Evolutionary conservation across 225 moss, liverwort and hornwort species (phyloP), one percentile per base, ranked within the genome.

Genomic region (Asterella californica): DNA sequence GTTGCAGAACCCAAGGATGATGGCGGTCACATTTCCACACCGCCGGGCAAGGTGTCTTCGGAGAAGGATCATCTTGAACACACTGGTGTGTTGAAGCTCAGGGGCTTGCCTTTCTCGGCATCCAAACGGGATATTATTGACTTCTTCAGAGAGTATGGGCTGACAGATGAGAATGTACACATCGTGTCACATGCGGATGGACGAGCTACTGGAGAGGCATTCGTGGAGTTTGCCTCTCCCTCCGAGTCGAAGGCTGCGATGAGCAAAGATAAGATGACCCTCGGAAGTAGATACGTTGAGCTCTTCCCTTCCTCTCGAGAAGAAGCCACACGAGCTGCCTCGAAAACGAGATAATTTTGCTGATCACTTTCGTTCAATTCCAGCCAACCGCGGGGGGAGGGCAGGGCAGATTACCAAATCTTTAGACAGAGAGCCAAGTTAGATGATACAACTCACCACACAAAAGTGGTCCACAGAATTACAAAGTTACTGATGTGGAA

Each of bases 181-280:
- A 91, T 95, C 15, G 91, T 93, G 61, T 69, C 90, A 50, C 93
- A 93, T 78, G 90, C 72, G 61, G 95, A 95, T 81, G 95, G 93
- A 29, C 85, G 91, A 24, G 91, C 95, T 15, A 95, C 90, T 2
- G 93, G 95, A 76, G 95, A 95, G 76, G 93, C 95, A 0, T 95
- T 93, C 76, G 95, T 93, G 73, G 95, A 95, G 81, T 95, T 95
- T 71, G 85, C 88, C 29, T 90, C 87, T 25, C 77, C 90, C 8
- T 82, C 83, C 24, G 89, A 93, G 49, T 91, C 95, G 5, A 92
- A 94, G 82, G 87, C 90, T 47, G 94, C 94, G 8, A 94, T 94
- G 94, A 91, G 85, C 85, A 94, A 94, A 75, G 94, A 94, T 80
- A 94, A 92, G 78, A 94, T 94, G 94, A 94, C 92, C 22, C 82